phyloP scores from a whole-genome alignment of 108 stramenopile species.

The Parietichytrium sp. region DNA sequence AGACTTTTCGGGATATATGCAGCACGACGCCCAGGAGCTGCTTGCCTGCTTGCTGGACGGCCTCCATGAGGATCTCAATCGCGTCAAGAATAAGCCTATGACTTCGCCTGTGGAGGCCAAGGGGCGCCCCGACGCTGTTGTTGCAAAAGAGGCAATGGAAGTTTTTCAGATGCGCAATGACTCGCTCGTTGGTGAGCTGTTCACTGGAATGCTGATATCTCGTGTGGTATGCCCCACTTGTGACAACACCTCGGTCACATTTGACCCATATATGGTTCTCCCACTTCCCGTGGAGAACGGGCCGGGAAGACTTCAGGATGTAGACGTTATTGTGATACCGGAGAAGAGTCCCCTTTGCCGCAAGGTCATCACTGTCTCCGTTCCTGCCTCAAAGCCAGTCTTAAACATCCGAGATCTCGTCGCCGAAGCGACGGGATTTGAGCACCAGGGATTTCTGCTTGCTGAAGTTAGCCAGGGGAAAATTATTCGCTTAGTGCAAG shows the following conservation, averaged over 20 bases:
- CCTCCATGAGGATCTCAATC: conserved; percentile 97
- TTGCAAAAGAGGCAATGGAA: conserved; percentile 61
- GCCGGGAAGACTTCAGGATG: conserved; percentile 65
- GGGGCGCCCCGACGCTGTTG: neutral
- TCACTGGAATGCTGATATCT: conserved; percentile 76
- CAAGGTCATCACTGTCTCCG: conserved; percentile 53
- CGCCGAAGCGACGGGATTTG: neutral
- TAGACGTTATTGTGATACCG: conserved; percentile 72
- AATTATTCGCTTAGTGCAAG: neutral
- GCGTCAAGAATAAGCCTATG: conserved; percentile 62
- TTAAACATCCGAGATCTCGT: conserved; percentile 18
- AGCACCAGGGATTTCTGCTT: neutral
- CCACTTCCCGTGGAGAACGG: conserved; percentile 80
- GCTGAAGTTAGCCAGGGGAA: neutral
- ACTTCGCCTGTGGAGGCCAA: neutral
- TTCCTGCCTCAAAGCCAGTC: conserved; percentile 31
- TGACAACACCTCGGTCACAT: conserved; percentile 84
- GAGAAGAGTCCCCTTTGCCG: conserved; percentile 46
- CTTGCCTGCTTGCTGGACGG: conserved; percentile 94
- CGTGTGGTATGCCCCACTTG: conserved; percentile 87
- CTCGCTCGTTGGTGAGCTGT: conserved; percentile 71
- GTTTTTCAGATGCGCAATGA: conserved; percentile 69
- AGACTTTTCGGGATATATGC: conserved; percentile 83
- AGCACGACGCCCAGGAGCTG: conserved; percentile 98
- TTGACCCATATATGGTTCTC: conserved; percentile 92